Evolutionary conservation across 768 basidiomycete species (phyloP).

Genomic region (Roridomyces roridus): DNA sequence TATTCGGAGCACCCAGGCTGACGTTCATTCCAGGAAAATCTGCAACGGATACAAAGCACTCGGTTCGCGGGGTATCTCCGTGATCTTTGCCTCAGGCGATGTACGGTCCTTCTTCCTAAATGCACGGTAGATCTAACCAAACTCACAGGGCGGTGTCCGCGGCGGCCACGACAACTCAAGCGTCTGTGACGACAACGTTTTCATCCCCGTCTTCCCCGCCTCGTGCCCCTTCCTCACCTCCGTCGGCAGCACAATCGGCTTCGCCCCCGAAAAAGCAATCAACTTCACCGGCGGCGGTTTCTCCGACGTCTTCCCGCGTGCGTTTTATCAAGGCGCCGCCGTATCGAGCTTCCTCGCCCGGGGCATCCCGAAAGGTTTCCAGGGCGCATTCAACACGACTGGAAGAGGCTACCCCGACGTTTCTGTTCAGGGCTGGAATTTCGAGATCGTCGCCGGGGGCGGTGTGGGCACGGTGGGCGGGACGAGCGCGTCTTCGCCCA

Average conservation of each 20-base stretch:
- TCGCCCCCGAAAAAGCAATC: slow-evolving; percentile 1
- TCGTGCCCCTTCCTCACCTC: slow-evolving; percentile 36
- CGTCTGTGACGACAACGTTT: slow-evolving; percentile 25
- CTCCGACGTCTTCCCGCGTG: slow-evolving; percentile 18
- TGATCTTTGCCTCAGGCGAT: slow-evolving; percentile 6
- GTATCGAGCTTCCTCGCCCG: slow-evolving; percentile 35
- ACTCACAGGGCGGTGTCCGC: slow-evolving; percentile 5
- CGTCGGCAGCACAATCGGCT: slow-evolving; percentile 7
- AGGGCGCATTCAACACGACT: slow-evolving; percentile 18
- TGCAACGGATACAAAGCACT: slow-evolving; percentile 7
- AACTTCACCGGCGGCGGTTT: slow-evolving; percentile 8
- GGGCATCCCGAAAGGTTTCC: slow-evolving; percentile 17
- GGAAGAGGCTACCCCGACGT: slow-evolving; percentile 30
- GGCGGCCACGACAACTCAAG: not conserved
- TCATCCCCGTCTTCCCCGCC: slow-evolving; percentile 50
- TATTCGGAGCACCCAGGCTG: not conserved
- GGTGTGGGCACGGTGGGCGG: slow-evolving; percentile 35
- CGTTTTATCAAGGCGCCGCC: slow-evolving; percentile 37
- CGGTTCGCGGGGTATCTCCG: slow-evolving; percentile 1
- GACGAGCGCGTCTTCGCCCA: slow-evolving; percentile 50
- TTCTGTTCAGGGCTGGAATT: slow-evolving; percentile 13
- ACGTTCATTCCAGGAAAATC: not conserved
- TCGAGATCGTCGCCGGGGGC: not conserved
- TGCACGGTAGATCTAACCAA: not conserved
- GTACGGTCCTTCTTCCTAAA: not conserved